phyloP scores from a whole-genome alignment of 768 basidiomycete species.

The Suillus occidentalis region DNA sequence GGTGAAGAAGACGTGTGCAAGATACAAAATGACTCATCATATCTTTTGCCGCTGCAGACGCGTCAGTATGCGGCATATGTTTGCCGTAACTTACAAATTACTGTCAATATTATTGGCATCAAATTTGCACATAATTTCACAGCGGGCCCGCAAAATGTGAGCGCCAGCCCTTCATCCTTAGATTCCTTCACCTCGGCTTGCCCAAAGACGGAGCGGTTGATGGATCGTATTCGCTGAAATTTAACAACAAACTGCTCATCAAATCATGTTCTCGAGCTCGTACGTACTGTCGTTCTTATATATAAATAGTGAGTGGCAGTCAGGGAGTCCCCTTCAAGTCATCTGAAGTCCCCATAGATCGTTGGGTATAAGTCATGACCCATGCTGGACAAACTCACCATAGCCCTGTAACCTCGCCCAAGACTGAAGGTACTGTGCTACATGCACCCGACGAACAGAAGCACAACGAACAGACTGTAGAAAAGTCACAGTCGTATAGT shows the following conservation, averaged over 20 bases:
- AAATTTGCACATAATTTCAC: background rate
- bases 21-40: background rate
- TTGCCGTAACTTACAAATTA: background rate
- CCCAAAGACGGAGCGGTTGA: background rate
- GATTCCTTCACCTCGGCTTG: background rate
- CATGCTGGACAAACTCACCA: background rate
- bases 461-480: background rate
- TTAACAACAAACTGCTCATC: background rate
- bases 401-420: background rate
- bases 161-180: background rate
- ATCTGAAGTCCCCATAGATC: background rate
- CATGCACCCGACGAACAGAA: background rate
- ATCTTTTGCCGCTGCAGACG: background rate
- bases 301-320: background rate
- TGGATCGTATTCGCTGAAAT: background rate
- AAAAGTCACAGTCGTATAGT: conserved; percentile 36
- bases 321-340: too few relatives aligned
- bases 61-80: background rate
- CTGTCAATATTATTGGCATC: background rate
- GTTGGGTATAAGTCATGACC: background rate
- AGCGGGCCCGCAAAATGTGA: background rate
- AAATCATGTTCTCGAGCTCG: background rate
- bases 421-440: background rate
- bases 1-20: background rate
- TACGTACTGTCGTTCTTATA: background rate